A percentile compares a stretch with the other conserved stretches of the same genome.
These are phyloP conservation scores for Trichoderma gracile DNA, from an alignment of 2,329 filamentous ascomycete species.

Conservation along the genomic window DNA sequence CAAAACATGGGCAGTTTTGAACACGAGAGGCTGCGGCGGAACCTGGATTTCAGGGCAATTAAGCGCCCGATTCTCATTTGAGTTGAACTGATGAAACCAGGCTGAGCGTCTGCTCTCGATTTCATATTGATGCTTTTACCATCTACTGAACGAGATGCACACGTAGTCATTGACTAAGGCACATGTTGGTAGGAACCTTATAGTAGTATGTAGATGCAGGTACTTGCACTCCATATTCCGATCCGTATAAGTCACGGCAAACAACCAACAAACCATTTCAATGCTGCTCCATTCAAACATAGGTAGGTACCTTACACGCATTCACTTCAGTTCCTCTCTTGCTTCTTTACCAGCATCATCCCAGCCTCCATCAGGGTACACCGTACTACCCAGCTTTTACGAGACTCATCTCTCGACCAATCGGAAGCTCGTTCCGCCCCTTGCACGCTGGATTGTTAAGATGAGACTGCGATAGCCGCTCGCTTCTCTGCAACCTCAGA, in stretches of 20 bases:
- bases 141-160: no score
- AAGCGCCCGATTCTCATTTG: neutral
- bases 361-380: neutral
- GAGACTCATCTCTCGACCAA: neutral
- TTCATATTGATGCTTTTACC: no score
- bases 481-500: constrained; percentile 2
- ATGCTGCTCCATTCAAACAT: no score
- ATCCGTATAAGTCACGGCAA: no score
- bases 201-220: no score
- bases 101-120: no score
- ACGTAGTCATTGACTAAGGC: no score
- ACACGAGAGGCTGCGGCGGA: neutral
- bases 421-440: constrained; percentile 5
- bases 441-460: neutral
- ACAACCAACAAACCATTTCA: neutral
- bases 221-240: no score
- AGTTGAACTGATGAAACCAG: no score
- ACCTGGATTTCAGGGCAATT: neutral
- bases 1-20: neutral
- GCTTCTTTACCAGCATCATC: neutral
- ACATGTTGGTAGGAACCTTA: no score
- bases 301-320: no score
- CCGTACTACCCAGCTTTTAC: neutral
- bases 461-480: constrained; percentile 22
- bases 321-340: neutral